Evolutionary conservation across 2,329 filamentous ascomycete species (phyloP), one percentile per base, ranked within the genome.

Genomic region (Gyromitra esculenta): DNA sequence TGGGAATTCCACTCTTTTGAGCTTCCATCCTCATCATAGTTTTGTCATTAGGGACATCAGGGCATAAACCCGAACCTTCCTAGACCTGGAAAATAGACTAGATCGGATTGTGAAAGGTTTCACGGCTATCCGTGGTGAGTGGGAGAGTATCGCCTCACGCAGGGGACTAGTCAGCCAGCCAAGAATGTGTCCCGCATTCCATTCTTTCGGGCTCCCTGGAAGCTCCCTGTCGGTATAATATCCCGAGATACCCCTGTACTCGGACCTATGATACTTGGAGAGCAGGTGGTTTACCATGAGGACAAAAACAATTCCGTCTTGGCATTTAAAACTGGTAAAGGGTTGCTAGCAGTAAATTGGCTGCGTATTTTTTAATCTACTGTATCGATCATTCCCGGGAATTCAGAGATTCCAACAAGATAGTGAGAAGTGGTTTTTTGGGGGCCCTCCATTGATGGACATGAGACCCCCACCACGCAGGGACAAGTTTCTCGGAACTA

Each of bases 161-260:
- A 71, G 48, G 65, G 59, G 48, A 8, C 31, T 25, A 39, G 18
- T 48, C 66, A 73, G 57, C 68, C 56, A 72, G 60, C 72, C 64
- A 62, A 57, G 65, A 70, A 41, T 1, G 65, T 69, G 65, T 48
- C 65, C 50, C 72, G 39, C 65, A 75, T 63, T 70, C 72, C 65
- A 50, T 75, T 75, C 72, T 43, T 64, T 71, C 72, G 57, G 57
- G 57, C 72, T 75, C 70, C 72, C 59, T 75, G 65, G 57, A 71
- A 59, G 66, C 65, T 70, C 72, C 72, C 41, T 71, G 72, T 65
- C 66, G 72, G 59, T 69, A 75, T 65, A 75, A 71, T 75, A 41
- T 70, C 72, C 72, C 65, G 72, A 75, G 66, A 71, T 75, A 70
- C 59, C 72, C 72, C 65, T 75, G 67, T 50, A 64, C 45, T 75